Evolutionary conservation across 2,329 filamentous ascomycete genomes (phyloP).

Genomic region (Microcyclosporella mali): DNA sequence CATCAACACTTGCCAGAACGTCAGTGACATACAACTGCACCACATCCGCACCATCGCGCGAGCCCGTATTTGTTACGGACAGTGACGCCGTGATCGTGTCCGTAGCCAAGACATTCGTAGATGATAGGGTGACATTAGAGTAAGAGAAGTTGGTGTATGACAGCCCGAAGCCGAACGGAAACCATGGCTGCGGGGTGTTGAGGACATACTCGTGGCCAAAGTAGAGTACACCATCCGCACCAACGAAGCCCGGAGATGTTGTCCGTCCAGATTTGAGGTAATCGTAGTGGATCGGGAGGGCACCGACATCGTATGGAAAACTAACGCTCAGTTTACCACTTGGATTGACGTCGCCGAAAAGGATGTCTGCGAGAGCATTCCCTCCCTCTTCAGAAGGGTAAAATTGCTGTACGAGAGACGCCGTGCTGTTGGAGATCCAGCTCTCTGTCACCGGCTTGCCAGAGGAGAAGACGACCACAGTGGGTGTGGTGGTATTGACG

Average conservation of each 20-base stretch:
- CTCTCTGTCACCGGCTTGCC: constrained; percentile 68
- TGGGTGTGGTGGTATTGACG: constrained; percentile 60
- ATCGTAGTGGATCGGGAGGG: constrained; percentile 47
- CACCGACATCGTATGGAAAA: constrained; percentile 23
- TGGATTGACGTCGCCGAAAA: constrained; percentile 27
- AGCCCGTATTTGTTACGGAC: constrained; percentile 58
- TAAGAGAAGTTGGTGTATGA: constrained; percentile 41
- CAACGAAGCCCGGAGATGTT: constrained; percentile 48
- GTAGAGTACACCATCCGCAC: constrained; percentile 38
- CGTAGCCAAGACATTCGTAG: constrained; percentile 5
- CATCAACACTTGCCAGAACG: constrained; percentile 35
- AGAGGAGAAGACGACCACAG: constrained; percentile 60
- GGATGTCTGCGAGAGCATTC: constrained; percentile 22
- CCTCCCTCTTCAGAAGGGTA: constrained; percentile 63
- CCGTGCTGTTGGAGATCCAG: constrained; percentile 61
- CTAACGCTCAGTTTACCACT: constrained; percentile 26
- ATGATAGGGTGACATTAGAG: constrained; percentile 18
- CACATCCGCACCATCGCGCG: constrained; percentile 46
- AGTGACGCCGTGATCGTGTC: constrained; percentile 57
- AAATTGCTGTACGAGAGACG: constrained; percentile 66
- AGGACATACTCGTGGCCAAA: constrained; percentile 39
- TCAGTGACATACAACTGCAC: constrained; percentile 47
- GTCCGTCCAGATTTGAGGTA: constrained; percentile 57
- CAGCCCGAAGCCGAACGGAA: constrained; percentile 40
- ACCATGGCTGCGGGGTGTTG: constrained; percentile 34